Percentiles rank a stretch among this genome's conserved stretches.
Evolutionary conservation across 805 yeast genomes (phyloP).

Genomic region (Kazachstania africana): DNA sequence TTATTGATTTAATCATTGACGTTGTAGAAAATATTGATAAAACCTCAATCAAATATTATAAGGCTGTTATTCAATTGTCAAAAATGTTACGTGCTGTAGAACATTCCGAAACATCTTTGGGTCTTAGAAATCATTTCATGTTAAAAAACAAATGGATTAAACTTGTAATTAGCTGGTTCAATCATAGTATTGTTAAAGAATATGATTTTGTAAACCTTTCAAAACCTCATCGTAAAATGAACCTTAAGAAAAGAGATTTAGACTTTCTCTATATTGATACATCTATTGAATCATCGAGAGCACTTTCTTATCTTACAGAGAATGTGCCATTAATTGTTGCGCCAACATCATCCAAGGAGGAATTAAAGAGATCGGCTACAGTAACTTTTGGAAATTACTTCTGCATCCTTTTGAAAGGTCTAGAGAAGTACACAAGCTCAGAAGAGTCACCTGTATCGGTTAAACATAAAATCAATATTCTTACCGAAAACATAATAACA

Average conservation of each 20-base stretch:
- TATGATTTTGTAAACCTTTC: constrained; percentile 18
- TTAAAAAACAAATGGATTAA: constrained; percentile 38
- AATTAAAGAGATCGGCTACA: constrained; percentile 39
- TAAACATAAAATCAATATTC: constrained; percentile 39
- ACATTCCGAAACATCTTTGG: constrained; percentile 12
- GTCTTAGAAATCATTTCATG: constrained; percentile 32
- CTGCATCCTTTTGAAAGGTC: constrained; percentile 38
- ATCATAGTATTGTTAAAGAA: constrained; percentile 33
- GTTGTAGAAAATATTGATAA: constrained; percentile 11
- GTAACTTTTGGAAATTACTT: constrained; percentile 62
- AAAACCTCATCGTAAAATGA: constrained; percentile 22
- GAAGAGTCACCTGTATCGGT: constrained; percentile 25
- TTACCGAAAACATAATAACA: constrained; percentile 49
- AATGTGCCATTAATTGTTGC: constrained; percentile 46
- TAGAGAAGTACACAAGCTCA: constrained; percentile 24
- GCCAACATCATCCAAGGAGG: constrained; percentile 38
- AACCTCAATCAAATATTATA: constrained; percentile 11
- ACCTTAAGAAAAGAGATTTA: constrained; percentile 27
- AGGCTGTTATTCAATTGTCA: constrained; percentile 19
- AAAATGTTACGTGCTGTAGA: constrained; percentile 18
- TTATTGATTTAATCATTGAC: constrained; percentile 21
- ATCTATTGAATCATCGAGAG: constrained; percentile 46
- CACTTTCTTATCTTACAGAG: constrained; percentile 42
- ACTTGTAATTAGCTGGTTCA: constrained; percentile 39
- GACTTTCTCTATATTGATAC: constrained; percentile 41